Conservation (phyloP, 352 stramenopile genomes). For the Plasmopara viticola region DNA sequence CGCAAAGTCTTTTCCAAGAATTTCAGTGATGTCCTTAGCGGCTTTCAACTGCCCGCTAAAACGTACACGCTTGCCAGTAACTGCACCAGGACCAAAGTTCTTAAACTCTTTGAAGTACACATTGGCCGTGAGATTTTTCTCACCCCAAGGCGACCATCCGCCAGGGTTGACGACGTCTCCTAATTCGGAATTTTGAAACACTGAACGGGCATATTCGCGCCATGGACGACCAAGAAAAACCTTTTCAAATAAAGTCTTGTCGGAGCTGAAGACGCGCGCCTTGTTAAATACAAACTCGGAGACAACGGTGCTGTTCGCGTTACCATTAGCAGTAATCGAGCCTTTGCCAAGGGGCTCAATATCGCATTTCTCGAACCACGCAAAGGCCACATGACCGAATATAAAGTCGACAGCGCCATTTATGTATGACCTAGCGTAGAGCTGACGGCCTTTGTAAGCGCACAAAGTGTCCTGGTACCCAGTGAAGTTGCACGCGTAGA, state of each 20-base stretch:
- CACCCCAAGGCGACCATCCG: constrained; percentile 7
- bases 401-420: constrained; percentile 8
- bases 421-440: constrained; percentile 6
- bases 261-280: constrained; percentile 4
- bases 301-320: constrained; percentile 1
- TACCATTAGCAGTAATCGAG: constrained; percentile 7
- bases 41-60: constrained; percentile 12
- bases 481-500: constrained; percentile 3
- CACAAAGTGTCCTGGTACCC: constrained; percentile 11
- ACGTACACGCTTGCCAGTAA: constrained; percentile 1
- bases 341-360: neutral
- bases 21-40: constrained; percentile 1
- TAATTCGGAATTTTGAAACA: constrained; percentile 9
- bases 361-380: constrained; percentile 6
- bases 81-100: constrained; percentile 4
- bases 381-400: constrained; percentile 2
- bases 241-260: neutral
- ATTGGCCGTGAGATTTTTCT: constrained; percentile 3
- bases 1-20: constrained; percentile 6
- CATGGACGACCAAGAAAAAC: constrained; percentile 12
- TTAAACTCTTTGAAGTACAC: constrained; percentile 17
- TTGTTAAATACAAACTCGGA: constrained; percentile 17
- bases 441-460: constrained; percentile 5
- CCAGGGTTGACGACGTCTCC: constrained; percentile 6
- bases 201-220: constrained; percentile 5